Percentiles rank a stretch among this genome's conserved stretches.
Evolutionary conservation across 2,329 filamentous ascomycete species (phyloP).

Genomic region (Thielaviopsis ethacetica): DNA sequence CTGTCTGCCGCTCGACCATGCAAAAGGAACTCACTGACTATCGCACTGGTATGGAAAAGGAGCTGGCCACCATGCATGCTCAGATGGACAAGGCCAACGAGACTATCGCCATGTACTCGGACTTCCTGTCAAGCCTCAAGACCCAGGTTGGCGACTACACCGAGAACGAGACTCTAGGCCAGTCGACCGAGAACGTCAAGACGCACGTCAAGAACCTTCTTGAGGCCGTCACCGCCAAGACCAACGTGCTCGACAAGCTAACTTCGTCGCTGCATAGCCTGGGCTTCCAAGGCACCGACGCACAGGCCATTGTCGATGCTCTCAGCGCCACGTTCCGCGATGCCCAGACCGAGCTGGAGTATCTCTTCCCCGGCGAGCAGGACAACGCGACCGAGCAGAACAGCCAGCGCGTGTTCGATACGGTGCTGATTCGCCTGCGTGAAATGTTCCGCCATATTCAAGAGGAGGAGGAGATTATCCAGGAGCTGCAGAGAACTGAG

Average conservation of each 20-base stretch:
- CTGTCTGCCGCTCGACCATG: neutral
- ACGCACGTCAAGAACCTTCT: slow-evolving; percentile 27
- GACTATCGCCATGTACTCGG: slow-evolving; percentile 31
- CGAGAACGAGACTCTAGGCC: neutral
- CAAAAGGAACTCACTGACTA: neutral
- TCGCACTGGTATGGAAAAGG: slow-evolving; percentile 22
- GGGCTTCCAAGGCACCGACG: slow-evolving; percentile 33
- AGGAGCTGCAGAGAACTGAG: slow-evolving; percentile 43
- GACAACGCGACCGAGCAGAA: slow-evolving; percentile 34
- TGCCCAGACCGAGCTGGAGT: slow-evolving; percentile 45
- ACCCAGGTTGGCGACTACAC: slow-evolving; percentile 19
- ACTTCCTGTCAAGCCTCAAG: slow-evolving; percentile 23
- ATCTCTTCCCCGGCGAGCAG: slow-evolving; percentile 43
- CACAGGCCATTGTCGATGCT: slow-evolving; percentile 30
- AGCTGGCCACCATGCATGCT: slow-evolving; percentile 30
- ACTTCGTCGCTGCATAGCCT: slow-evolving; percentile 29
- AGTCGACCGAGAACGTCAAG: slow-evolving; percentile 20
- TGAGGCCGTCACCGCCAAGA: slow-evolving; percentile 30
- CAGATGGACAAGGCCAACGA: slow-evolving; percentile 31
- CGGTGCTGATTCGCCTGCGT: slow-evolving; percentile 34
- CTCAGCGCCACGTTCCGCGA: slow-evolving; percentile 35
- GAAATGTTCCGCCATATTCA: slow-evolving; percentile 28
- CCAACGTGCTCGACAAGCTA: slow-evolving; percentile 29
- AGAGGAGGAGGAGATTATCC: slow-evolving; percentile 36
- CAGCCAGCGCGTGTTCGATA: slow-evolving; percentile 28